phyloP scores from a whole-genome alignment of 805 yeast species.

The Kazachstania viticola region DNA sequence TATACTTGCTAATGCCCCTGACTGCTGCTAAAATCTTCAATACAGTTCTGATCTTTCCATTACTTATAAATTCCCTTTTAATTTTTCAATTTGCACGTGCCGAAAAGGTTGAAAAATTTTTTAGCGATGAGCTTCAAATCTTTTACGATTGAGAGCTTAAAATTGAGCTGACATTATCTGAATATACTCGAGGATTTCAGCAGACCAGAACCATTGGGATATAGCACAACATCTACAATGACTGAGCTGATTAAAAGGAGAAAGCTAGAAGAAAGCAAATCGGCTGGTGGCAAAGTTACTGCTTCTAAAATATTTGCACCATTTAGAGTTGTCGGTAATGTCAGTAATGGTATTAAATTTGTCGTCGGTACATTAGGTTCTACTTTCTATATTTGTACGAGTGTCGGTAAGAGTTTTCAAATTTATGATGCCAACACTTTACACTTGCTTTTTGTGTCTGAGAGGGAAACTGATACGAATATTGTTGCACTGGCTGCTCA shows the following conservation, averaged over 20 bases:
- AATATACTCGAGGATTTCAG: too few species aligned
- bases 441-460: slow-evolving; percentile 77
- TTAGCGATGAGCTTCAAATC: too few species aligned
- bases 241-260: slow-evolving; percentile 13
- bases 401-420: slow-evolving; percentile 83
- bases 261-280: slow-evolving; percentile 4
- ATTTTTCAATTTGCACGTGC: too few species aligned
- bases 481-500: slow-evolving; percentile 70
- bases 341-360: slow-evolving; percentile 77
- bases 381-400: slow-evolving; percentile 76
- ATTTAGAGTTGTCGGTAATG: slow-evolving; percentile 80
- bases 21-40: too few species aligned
- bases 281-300: not conserved
- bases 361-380: slow-evolving; percentile 83
- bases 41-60: too few species aligned
- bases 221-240: too few species aligned
- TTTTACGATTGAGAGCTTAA: too few species aligned
- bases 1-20: too few species aligned
- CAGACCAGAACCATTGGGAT: too few species aligned
- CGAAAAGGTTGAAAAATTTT: too few species aligned
- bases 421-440: slow-evolving; percentile 85
- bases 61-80: too few species aligned
- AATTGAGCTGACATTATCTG: too few species aligned
- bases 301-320: slow-evolving; percentile 68
- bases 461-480: slow-evolving; percentile 55